Evolutionary conservation across 345 rosid species (phyloP).

Genomic region (Carallia brachiata): DNA sequence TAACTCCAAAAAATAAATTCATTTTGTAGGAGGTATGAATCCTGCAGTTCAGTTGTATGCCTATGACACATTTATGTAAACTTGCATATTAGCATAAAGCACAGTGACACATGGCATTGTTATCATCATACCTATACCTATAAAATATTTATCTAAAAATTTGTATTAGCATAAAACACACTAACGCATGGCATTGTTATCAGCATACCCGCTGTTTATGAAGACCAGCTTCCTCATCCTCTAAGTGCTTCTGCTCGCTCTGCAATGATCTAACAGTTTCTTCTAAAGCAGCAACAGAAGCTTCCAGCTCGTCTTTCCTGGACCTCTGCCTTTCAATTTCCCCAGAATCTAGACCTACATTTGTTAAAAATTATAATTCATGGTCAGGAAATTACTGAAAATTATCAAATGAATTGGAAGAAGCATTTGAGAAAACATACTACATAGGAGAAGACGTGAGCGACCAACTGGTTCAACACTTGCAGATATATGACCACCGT

Average conservation of each 20-base stretch:
- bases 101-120: neutral
- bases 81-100: neutral
- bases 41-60: constrained; percentile 10
- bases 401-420: neutral
- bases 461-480: constrained; percentile 64
- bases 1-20: neutral
- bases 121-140: constrained; percentile 37
- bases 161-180: neutral
- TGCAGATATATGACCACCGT: constrained; percentile 73
- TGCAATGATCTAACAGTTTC: constrained; percentile 44
- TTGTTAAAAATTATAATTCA: constrained; percentile 2
- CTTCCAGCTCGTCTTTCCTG: constrained; percentile 64
- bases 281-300: constrained; percentile 39
- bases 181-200: constrained; percentile 1
- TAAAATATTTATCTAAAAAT: neutral
- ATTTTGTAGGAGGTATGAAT: constrained; percentile 6
- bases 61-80: neutral
- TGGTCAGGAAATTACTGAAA: neutral
- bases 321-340: constrained; percentile 65
- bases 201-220: constrained; percentile 61
- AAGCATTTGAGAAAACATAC: constrained; percentile 31
- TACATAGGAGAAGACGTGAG: constrained; percentile 71
- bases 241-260: constrained; percentile 57
- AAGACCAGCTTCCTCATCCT: constrained; percentile 67
- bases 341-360: constrained; percentile 57